Conservation (phyloP, 805 yeast species). For the Spathaspora boniae region DNA sequence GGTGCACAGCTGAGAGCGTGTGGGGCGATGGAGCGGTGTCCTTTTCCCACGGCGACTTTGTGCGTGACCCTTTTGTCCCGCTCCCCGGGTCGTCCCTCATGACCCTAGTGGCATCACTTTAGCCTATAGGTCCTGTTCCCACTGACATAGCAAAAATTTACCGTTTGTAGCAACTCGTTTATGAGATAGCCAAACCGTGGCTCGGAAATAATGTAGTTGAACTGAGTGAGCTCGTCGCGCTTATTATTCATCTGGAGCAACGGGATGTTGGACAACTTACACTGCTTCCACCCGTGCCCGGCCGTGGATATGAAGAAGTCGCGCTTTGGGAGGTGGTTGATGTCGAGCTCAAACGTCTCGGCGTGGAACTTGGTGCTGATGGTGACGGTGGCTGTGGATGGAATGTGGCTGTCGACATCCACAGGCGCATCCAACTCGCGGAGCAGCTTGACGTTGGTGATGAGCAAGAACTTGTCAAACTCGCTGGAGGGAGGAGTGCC, state of each 20-base stretch:
- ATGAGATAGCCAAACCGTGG: conserved; percentile 11
- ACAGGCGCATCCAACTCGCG: conserved; percentile 6
- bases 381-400: conserved; percentile 18
- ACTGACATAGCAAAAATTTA: conserved; percentile 32
- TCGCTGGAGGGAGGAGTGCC: too few relatives aligned
- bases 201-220: conserved; percentile 22
- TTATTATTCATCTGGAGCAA: conserved; percentile 29
- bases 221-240: conserved; percentile 29
- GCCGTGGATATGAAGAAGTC: conserved; percentile 23
- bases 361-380: conserved; percentile 28
- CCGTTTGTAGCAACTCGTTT: conserved; percentile 16
- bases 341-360: conserved; percentile 25
- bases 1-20: conserved; percentile 31
- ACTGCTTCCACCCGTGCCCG: conserved; percentile 35
- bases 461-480: conserved; percentile 21
- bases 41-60: conserved; percentile 18
- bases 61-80: conserved; percentile 15
- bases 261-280: conserved; percentile 35
- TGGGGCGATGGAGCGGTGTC: conserved; percentile 26
- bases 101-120: conserved; percentile 11
- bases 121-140: conserved; percentile 32
- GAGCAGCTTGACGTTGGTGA: conserved; percentile 12
- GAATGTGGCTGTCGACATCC: conserved; percentile 7
- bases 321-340: conserved; percentile 13
- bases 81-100: conserved; percentile 29